phyloP scores from a whole-genome alignment of 768 basidiomycete species.

The Tubosaeta sp. region DNA sequence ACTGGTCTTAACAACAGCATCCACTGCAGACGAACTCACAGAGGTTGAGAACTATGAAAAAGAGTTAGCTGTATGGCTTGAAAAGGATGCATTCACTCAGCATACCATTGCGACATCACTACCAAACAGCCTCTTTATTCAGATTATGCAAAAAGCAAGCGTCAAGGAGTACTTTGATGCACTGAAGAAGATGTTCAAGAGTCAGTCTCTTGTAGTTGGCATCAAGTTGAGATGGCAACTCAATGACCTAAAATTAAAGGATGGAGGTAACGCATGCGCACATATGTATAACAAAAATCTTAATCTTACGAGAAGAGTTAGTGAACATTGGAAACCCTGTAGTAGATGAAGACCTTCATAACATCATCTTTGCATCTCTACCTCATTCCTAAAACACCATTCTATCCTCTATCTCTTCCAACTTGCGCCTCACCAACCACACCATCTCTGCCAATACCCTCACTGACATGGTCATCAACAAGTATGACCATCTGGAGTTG shows the following conservation, averaged over 20 bases:
- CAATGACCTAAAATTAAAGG: constrained; percentile 5
- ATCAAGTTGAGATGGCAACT: not conserved
- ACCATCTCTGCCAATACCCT: too few relatives aligned
- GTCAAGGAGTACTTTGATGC: not conserved
- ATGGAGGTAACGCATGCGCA: constrained; percentile 27
- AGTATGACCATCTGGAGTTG: too few relatives aligned
- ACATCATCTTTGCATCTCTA: constrained; percentile 35
- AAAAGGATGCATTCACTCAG: too few relatives aligned
- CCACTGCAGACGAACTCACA: too few relatives aligned
- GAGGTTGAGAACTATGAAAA: too few relatives aligned
- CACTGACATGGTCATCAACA: too few relatives aligned
- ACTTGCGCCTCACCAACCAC: too few relatives aligned
- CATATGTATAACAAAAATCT: constrained; percentile 32
- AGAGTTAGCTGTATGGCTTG: too few relatives aligned
- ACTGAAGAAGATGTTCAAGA: not conserved
- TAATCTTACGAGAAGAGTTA: constrained; percentile 30
- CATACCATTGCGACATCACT: too few relatives aligned
- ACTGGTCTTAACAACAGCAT: too few relatives aligned
- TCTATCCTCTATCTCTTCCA: not conserved
- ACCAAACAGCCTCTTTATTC: too few relatives aligned
- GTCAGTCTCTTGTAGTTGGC: not conserved
- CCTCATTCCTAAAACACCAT: constrained; percentile 28
- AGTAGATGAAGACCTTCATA: constrained; percentile 29
- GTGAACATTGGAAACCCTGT: constrained; percentile 30
- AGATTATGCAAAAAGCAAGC: too few relatives aligned